A percentile compares a stretch with the other conserved stretches of the same genome.
These are phyloP conservation scores for Fraxinus baroniana DNA, from an alignment of 305 asterid genomes.

Conservation along the genomic window DNA sequence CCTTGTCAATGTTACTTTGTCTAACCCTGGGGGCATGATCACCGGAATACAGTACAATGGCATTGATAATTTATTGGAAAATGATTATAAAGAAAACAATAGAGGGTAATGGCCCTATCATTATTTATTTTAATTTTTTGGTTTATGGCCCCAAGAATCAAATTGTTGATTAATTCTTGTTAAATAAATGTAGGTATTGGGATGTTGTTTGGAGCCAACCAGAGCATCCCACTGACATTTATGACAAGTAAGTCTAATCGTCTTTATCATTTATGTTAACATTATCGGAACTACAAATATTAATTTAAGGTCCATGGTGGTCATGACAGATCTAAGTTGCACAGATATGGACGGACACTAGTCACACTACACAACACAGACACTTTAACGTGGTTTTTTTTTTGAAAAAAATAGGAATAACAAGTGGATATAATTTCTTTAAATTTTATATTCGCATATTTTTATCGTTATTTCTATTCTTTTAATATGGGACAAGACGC, in stretches of 20 bases:
- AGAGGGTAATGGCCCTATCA: slow-evolving; percentile 53
- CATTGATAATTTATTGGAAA: slow-evolving; percentile 58
- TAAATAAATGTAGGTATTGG: slow-evolving; percentile 59
- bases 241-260: slow-evolving; percentile 53
- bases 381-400: too few species aligned
- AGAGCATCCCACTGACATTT: slow-evolving; percentile 25
- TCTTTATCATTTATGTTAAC: neutral
- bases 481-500: neutral
- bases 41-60: slow-evolving; percentile 57
- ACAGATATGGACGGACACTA: too few species aligned
- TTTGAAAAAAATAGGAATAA: too few species aligned
- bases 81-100: slow-evolving; percentile 34
- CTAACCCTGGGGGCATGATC: slow-evolving; percentile 63
- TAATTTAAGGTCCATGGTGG: neutral
- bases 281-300: neutral
- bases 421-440: neutral
- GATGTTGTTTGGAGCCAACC: slow-evolving; percentile 68
- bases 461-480: neutral
- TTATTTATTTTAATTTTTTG: neutral
- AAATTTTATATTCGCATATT: too few species aligned
- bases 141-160: neutral
- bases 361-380: too few species aligned
- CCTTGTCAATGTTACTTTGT: slow-evolving; percentile 50
- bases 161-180: neutral
- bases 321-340: neutral